Base-by-base conservation (phyloP, 2,329 filamentous ascomycete genomes). In the Colletotrichum lini region DNA sequence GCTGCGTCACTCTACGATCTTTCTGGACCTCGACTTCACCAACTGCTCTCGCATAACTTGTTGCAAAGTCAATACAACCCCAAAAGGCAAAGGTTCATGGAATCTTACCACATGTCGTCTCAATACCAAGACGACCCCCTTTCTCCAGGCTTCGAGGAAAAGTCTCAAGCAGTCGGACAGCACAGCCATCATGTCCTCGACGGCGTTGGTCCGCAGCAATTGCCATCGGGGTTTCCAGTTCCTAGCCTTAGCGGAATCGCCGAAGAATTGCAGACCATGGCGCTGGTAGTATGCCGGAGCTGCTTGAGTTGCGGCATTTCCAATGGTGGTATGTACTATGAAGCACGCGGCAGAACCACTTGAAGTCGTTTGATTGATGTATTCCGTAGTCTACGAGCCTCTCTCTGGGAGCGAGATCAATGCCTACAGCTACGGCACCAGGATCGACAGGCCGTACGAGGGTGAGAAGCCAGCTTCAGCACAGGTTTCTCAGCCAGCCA, bases 301-400 rank as follows among this genome's bases (percentile, higher is more conserved):
- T 83, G 82, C 70, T 76, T 77, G n/a, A 73, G 75, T 30, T 71
- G 76, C 58, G 75, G 75, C 65, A 16, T 67, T 18, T 75, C 77
- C 13, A 59, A 75, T n/a, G 77, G 79, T 59, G 78, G 82, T 83
- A 77, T 61, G 80, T 53, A 49, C 42, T 35, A 35, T 60, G n/a
- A n/a, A 67, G 15, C 18, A 69, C 15, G 12, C 16, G 12, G 2
- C 8, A 13, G 26, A 15, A 60, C 9, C 16, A 10, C 15, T 50
- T 62, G 7, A 10, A 44, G 21, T 38, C 53, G 15, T 35, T 45
- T 38, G 16, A 53, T n/a, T 70, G 16, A 30, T 57, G 18, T 47
- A 38, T 26, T 42, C 50, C 42, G 58, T 45, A 83, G 82, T 78
- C 18, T 84, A 84, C 65, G 78, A 81, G 65, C 73, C 78, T 26